phyloP scores from a whole-genome alignment of 768 basidiomycete species.

The Amanita pseudoporphyria region DNA sequence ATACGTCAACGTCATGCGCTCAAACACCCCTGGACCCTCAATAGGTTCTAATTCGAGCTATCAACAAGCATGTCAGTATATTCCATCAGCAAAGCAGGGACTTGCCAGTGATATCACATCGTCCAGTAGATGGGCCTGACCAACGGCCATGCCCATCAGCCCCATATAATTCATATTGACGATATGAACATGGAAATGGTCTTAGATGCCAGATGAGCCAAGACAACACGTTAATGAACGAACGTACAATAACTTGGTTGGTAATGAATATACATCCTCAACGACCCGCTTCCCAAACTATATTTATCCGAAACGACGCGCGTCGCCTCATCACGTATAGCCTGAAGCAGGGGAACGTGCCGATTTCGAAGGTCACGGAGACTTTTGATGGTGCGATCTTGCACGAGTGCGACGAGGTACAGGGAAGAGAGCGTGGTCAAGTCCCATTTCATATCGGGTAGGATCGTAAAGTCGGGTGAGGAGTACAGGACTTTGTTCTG shows the following conservation, averaged over 20 bases:
- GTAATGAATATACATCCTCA: slow-evolving; percentile 87
- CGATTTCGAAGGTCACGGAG: slow-evolving; percentile 62
- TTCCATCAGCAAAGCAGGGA: background rate
- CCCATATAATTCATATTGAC: slow-evolving; percentile 65
- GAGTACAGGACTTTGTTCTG: slow-evolving; percentile 62
- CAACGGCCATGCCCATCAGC: slow-evolving; percentile 66
- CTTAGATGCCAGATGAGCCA: slow-evolving; percentile 26
- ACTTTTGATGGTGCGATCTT: slow-evolving; percentile 51
- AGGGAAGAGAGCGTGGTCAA: slow-evolving; percentile 60
- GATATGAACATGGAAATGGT: slow-evolving; percentile 93
- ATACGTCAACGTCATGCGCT: slow-evolving; percentile 73
- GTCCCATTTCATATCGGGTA: slow-evolving; percentile 99
- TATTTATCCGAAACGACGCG: slow-evolving; percentile 51
- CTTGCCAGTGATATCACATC: slow-evolving; percentile 81
- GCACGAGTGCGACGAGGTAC: slow-evolving; percentile 77
- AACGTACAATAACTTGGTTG: slow-evolving; percentile 88
- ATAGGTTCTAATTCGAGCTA: slow-evolving; percentile 53
- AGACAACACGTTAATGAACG: background rate
- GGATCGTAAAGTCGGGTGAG: slow-evolving; percentile 57
- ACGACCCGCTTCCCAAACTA: slow-evolving; percentile 47
- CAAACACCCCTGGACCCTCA: slow-evolving; percentile 44
- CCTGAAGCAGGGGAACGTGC: slow-evolving; percentile 60
- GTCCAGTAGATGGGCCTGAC: slow-evolving; percentile 89
- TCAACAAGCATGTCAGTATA: background rate
- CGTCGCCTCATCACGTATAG: slow-evolving; percentile 49